Evolutionary conservation across 1,284 basidiomycete species (phyloP).

Genomic region (Ceratobasidium sp.): DNA sequence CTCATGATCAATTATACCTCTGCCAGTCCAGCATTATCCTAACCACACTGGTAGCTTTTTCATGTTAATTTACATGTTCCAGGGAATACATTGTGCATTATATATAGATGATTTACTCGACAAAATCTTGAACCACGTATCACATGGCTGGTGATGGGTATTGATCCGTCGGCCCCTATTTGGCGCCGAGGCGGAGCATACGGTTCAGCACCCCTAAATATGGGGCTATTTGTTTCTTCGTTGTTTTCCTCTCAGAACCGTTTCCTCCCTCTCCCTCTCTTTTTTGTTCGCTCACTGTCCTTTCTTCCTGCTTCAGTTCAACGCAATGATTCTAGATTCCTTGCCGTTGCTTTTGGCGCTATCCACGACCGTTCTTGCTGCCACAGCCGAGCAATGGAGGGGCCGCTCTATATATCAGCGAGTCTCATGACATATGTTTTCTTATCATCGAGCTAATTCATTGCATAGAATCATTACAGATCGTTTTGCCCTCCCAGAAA

Average conservation of each 20-base stretch:
- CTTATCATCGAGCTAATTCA: slow-evolving; percentile 44
- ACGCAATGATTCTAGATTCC: slow-evolving; percentile 30
- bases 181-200: slow-evolving; percentile 14
- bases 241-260: neutral
- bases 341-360: slow-evolving; percentile 12
- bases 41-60: slow-evolving; percentile 18
- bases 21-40: slow-evolving; percentile 34
- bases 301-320: slow-evolving; percentile 3
- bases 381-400: slow-evolving; percentile 45
- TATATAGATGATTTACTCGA: no score
- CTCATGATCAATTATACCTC: slow-evolving; percentile 32
- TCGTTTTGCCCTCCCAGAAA: slow-evolving; percentile 70
- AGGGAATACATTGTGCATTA: slow-evolving; percentile 18
- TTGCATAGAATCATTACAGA: slow-evolving; percentile 72
- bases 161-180: slow-evolving; percentile 11
- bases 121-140: no score
- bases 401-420: slow-evolving; percentile 45
- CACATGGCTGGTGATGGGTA: neutral
- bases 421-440: neutral
- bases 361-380: slow-evolving; percentile 28
- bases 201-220: slow-evolving; percentile 14
- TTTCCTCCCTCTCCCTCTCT: neutral
- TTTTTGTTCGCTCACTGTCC: slow-evolving; percentile 1
- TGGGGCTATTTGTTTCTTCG: no score
- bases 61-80: slow-evolving; percentile 23